A percentile compares a stretch with the other conserved stretches of the same genome.
Conservation (phyloP, 768 basidiomycete species). For the Fistulinella prunicolor region DNA sequence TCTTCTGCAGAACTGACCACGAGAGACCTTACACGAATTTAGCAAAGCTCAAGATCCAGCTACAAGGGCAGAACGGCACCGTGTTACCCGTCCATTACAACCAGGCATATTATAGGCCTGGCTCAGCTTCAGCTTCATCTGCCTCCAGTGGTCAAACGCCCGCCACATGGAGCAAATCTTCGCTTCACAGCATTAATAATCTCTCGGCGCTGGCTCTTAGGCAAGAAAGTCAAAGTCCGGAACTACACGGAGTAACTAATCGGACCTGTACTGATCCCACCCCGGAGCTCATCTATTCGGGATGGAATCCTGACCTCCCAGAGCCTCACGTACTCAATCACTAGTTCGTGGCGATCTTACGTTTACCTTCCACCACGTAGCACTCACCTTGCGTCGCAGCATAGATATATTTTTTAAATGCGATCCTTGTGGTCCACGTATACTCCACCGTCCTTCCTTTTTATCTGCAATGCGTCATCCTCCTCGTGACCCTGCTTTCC, state of each 20-base stretch:
- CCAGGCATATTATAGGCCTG: slow-evolving; percentile 17
- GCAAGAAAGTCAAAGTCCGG: slow-evolving; percentile 50
- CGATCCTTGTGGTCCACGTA: slow-evolving; percentile 82
- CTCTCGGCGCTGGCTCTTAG: slow-evolving; percentile 26
- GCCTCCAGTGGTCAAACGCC: slow-evolving; percentile 15
- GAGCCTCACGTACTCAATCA: slow-evolving; percentile 70
- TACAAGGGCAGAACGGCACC: slow-evolving; percentile 51
- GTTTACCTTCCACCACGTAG: slow-evolving; percentile 2
- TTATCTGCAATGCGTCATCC: slow-evolving; percentile 75
- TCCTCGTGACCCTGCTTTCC: slow-evolving; percentile 79
- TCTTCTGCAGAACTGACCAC: neutral
- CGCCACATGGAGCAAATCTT: slow-evolving; percentile 4
- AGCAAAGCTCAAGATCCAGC: slow-evolving; percentile 63
- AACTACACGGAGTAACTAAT: slow-evolving; percentile 37
- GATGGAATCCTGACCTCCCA: slow-evolving; percentile 85
- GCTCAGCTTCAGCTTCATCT: slow-evolving; percentile 23
- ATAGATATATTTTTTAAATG: slow-evolving; percentile 87
- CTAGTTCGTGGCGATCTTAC: slow-evolving; percentile 51
- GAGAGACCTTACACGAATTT: slow-evolving; percentile 12
- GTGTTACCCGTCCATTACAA: slow-evolving; percentile 21
- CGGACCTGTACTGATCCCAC: slow-evolving; percentile 49
- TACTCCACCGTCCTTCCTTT: slow-evolving; percentile 80
- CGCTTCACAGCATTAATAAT: slow-evolving; percentile 1
- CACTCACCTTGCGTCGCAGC: slow-evolving; percentile 37
- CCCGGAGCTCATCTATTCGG: slow-evolving; percentile 66